phyloP scores from a whole-genome alignment of 257 asterid species.

The Leptodermis oblonga region DNA sequence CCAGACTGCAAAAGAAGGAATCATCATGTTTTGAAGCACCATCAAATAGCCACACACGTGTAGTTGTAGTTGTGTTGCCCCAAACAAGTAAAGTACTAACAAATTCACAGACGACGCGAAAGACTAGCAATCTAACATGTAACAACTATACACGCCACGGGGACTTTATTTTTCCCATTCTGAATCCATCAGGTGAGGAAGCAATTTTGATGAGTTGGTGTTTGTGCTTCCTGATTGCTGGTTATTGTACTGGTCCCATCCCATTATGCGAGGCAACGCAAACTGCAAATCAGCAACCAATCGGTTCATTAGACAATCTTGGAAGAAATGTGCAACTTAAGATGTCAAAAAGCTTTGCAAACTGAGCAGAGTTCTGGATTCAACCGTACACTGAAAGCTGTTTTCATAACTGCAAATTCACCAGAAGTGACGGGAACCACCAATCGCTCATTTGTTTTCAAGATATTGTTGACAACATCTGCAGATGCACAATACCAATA shows the following conservation, averaged over 20 bases:
- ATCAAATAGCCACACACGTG: background rate
- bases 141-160: background rate
- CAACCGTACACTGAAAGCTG: slow-evolving; percentile 72
- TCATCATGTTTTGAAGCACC: background rate
- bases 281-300: slow-evolving; percentile 44
- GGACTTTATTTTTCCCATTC: slow-evolving; percentile 74
- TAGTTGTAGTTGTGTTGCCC: background rate
- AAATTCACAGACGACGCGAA: background rate
- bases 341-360: background rate
- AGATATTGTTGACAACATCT: slow-evolving; percentile 75
- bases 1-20: background rate
- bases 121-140: background rate
- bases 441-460: slow-evolving; percentile 61
- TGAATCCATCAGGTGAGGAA: slow-evolving; percentile 38
- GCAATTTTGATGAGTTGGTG: slow-evolving; percentile 28
- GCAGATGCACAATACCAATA: slow-evolving; percentile 25
- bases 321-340: background rate
- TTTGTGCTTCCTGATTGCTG: slow-evolving; percentile 27
- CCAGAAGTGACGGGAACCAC: slow-evolving; percentile 87
- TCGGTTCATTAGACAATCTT: background rate
- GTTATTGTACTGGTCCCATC: slow-evolving; percentile 62
- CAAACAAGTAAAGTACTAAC: background rate
- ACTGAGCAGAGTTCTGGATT: background rate
- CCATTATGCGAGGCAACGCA: slow-evolving; percentile 93
- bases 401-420: slow-evolving; percentile 84